phyloP scores from a whole-genome alignment of 176 grass and related monocot genomes.

The Tillandsia fasciculata region DNA sequence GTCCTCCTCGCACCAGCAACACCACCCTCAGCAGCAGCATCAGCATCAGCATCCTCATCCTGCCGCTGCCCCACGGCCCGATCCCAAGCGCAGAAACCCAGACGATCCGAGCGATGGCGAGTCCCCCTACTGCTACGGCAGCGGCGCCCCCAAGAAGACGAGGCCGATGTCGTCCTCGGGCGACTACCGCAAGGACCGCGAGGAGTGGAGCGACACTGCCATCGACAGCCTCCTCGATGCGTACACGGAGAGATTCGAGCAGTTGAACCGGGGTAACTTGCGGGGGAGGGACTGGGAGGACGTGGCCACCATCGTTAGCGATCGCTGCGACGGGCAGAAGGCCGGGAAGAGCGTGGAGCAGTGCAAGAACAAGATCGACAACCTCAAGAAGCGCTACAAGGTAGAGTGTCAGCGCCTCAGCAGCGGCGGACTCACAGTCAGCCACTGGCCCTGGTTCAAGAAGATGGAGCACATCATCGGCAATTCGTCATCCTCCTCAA shows the following conservation, averaged over 20 bases:
- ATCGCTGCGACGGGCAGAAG: slow-evolving; percentile 22
- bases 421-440: slow-evolving; percentile 18
- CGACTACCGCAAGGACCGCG: slow-evolving; percentile 86
- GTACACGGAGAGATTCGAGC: slow-evolving; percentile 74
- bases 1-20: not conserved
- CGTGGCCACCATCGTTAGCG: slow-evolving; percentile 55
- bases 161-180: slow-evolving; percentile 20
- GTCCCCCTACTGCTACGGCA: slow-evolving; percentile 65
- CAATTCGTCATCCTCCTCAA: slow-evolving; percentile 35
- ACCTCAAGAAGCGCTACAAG: slow-evolving; percentile 96
- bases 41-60: not conserved
- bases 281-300: slow-evolving; percentile 90
- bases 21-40: slow-evolving; percentile 11
- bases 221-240: slow-evolving; percentile 71
- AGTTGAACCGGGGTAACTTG: slow-evolving; percentile 75
- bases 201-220: slow-evolving; percentile 93
- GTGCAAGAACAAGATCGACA: slow-evolving; percentile 99
- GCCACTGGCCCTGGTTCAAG: slow-evolving; percentile 84
- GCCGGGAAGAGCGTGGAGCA: slow-evolving; percentile 78
- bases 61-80: not conserved
- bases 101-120: slow-evolving; percentile 76
- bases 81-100: slow-evolving; percentile 50
- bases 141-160: slow-evolving; percentile 25
- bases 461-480: slow-evolving; percentile 77
- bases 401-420: slow-evolving; percentile 78